Evolutionary conservation across 2,329 filamentous ascomycete species (phyloP).

Genomic region (Lomentospora prolificans): DNA sequence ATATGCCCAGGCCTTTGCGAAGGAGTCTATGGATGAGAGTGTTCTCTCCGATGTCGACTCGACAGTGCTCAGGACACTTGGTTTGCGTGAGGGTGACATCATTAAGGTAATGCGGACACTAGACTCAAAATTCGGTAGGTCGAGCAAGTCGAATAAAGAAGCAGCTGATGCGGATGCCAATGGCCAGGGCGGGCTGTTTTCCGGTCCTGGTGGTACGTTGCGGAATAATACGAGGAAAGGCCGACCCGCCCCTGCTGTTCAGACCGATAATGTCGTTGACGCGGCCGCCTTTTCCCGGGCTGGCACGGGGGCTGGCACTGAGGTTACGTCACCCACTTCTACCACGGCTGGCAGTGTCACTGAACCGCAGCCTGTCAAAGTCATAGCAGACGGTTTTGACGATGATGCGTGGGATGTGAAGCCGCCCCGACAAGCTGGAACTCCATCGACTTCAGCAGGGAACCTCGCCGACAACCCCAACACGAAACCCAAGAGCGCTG

Average conservation of each 20-base stretch:
- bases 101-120: constrained; percentile 87
- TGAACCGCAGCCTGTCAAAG: constrained; percentile 19
- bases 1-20: constrained; percentile 79
- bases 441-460: neutral
- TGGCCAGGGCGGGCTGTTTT: constrained; percentile 67
- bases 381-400: constrained; percentile 59
- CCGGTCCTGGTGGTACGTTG: constrained; percentile 80
- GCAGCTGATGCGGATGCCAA: constrained; percentile 48
- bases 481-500: constrained; percentile 13
- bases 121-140: constrained; percentile 69
- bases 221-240: constrained; percentile 93
- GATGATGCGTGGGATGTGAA: constrained; percentile 90
- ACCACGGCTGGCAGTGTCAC: constrained; percentile 14
- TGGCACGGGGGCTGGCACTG: constrained; percentile 18
- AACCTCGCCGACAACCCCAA: constrained; percentile 22
- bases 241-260: constrained; percentile 75
- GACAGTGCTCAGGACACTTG: constrained; percentile 71
- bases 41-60: constrained; percentile 84
- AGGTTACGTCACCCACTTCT: constrained; percentile 7
- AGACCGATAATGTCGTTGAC: constrained; percentile 79
- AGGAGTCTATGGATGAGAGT: constrained; percentile 93
- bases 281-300: constrained; percentile 71
- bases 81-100: constrained; percentile 93
- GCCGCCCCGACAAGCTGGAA: constrained; percentile 40
- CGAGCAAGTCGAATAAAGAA: constrained; percentile 36